A percentile compares a stretch with the other conserved stretches of the same genome.
phyloP scores from a whole-genome alignment of 495 filamentous ascomycete genomes.

The Amphirosellinia nigrospora region DNA sequence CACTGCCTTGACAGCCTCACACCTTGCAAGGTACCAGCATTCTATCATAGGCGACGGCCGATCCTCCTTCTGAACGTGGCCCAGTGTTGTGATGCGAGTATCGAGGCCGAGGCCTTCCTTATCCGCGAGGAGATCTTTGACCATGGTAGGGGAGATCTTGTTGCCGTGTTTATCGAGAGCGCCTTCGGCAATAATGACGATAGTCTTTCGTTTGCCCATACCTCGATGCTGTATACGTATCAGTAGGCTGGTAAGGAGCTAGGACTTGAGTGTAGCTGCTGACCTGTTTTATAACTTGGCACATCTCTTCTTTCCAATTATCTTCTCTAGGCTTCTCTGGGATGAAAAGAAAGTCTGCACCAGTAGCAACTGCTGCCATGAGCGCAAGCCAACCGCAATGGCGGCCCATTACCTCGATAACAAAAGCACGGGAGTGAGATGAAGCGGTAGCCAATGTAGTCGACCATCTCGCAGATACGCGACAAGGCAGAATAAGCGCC shows the following conservation, averaged over 20 bases:
- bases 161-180: conserved; percentile 85
- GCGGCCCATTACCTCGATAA: conserved; percentile 99
- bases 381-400: conserved; percentile 98
- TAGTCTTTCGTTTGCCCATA: conserved; percentile 93
- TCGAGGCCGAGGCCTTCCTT: conserved; percentile 75
- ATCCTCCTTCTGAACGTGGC: conserved; percentile 93
- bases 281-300: conserved; percentile 76
- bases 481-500: conserved; percentile 93
- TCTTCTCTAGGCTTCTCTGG: conserved; percentile 90
- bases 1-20: conserved; percentile 98
- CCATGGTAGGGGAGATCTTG: conserved; percentile 77
- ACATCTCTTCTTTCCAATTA: conserved; percentile 93
- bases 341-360: conserved; percentile 96
- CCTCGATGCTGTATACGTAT: conserved; percentile 73
- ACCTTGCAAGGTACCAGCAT: conserved; percentile 94
- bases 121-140: conserved; percentile 87
- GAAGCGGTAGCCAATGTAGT: conserved; percentile 96
- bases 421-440: conserved; percentile 97
- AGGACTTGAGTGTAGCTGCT: conserved; percentile 26
- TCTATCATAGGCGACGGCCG: conserved; percentile 91
- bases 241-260: conserved; percentile 32
- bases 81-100: conserved; percentile 92
- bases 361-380: conserved; percentile 94
- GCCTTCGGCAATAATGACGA: conserved; percentile 96
- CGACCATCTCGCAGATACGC: conserved; percentile 91